A percentile compares a stretch with the other conserved stretches of the same genome.
These are phyloP conservation scores for Ophioceras dolichostomum DNA, from an alignment of 2,329 filamentous ascomycete species.

Conservation along the genomic window DNA sequence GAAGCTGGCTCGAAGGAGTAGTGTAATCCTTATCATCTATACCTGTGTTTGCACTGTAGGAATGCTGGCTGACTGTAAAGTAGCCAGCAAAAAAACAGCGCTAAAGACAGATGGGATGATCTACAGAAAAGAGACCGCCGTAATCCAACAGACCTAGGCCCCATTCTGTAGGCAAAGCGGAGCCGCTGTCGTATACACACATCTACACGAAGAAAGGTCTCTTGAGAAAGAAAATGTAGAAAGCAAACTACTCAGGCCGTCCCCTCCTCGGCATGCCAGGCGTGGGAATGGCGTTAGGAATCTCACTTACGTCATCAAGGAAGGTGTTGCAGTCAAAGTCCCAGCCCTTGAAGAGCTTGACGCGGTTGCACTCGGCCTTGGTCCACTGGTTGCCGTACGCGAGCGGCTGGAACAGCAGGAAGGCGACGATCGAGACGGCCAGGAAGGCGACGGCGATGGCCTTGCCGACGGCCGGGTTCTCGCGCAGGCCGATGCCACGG, in stretches of 20 bases:
- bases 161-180: too few species aligned
- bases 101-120: too few species aligned
- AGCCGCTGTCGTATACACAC: too few species aligned
- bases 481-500: constrained; percentile 51
- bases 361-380: constrained; percentile 68
- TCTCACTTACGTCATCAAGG: constrained; percentile 62
- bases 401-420: constrained; percentile 76
- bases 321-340: constrained; percentile 99
- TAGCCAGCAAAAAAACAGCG: too few species aligned
- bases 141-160: too few species aligned
- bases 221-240: not conserved
- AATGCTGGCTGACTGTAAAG: too few species aligned
- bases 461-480: constrained; percentile 56
- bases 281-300: constrained; percentile 12
- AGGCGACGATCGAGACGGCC: constrained; percentile 59
- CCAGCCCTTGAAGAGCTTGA: constrained; percentile 83
- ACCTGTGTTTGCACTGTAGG: too few species aligned
- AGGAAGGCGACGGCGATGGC: constrained; percentile 64
- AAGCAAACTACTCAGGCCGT: constrained; percentile 6
- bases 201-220: too few species aligned
- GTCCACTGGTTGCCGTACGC: constrained; percentile 95
- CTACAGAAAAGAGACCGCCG: too few species aligned
- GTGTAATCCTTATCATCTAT: too few species aligned
- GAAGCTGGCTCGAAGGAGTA: too few species aligned
- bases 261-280: constrained; percentile 22